These are phyloP conservation scores for Eimeria necatrix DNA, from an alignment of 169 alveolate genomes.

Conservation along the genomic window DNA sequence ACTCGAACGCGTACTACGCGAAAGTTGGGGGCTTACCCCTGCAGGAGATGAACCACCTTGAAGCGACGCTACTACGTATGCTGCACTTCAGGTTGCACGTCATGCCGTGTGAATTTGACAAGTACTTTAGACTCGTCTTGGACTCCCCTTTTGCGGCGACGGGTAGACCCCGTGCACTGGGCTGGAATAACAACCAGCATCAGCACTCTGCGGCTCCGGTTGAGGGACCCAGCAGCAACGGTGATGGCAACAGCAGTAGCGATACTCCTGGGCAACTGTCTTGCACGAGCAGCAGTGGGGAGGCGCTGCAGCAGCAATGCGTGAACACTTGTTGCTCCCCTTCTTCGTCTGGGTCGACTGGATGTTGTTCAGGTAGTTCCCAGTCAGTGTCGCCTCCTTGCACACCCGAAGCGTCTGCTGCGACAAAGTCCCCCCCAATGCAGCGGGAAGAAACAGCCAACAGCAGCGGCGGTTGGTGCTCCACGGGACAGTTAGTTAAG, in stretches of 20 bases:
- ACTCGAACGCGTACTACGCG: slow-evolving; percentile 87
- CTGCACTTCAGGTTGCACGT: slow-evolving; percentile 87
- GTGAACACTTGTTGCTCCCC: slow-evolving; percentile 59
- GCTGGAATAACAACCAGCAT: slow-evolving; percentile 6
- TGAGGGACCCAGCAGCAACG: slow-evolving; percentile 12
- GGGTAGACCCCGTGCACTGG: slow-evolving; percentile 10
- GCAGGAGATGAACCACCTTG: slow-evolving; percentile 88
- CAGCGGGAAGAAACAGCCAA: slow-evolving; percentile 17
- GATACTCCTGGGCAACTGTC: background rate
- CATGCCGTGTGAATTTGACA: slow-evolving; percentile 82
- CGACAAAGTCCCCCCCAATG: slow-evolving; percentile 13
- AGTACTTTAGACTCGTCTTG: slow-evolving; percentile 29
- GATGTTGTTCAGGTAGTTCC: slow-evolving; percentile 54
- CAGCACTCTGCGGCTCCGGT: slow-evolving; percentile 2
- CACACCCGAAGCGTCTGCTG: slow-evolving; percentile 59
- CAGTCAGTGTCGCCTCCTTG: slow-evolving; percentile 57
- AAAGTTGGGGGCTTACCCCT: slow-evolving; percentile 88
- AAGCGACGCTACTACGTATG: slow-evolving; percentile 84
- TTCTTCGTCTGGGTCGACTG: slow-evolving; percentile 51
- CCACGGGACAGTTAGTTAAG: slow-evolving; percentile 21
- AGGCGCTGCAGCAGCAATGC: slow-evolving; percentile 65
- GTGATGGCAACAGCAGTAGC: slow-evolving; percentile 20
- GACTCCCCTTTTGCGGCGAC: slow-evolving; percentile 47
- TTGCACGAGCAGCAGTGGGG: slow-evolving; percentile 41
- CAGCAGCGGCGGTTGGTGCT: slow-evolving; percentile 49